Evolutionary conservation across 2,329 filamentous ascomycete species (phyloP).

Genomic region (Pezicula carpinea): DNA sequence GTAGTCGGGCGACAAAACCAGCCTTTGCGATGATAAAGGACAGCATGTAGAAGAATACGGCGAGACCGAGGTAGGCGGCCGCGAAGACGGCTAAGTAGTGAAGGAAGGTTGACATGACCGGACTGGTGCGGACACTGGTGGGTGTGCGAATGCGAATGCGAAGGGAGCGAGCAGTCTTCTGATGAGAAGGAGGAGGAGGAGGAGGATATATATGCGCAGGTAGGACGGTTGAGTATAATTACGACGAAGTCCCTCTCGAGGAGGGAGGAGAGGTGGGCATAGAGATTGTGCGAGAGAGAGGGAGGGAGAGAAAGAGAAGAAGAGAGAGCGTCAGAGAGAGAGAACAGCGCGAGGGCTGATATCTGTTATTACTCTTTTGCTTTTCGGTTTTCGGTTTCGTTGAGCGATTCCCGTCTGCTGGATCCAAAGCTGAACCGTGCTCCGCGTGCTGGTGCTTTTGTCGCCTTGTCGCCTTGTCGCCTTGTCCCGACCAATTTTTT

Average conservation of each 20-base stretch:
- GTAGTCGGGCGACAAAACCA: constrained; percentile 64
- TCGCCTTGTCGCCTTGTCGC: no score
- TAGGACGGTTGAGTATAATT: constrained; percentile 2
- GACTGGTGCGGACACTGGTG: no score
- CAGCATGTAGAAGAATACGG: constrained; percentile 55
- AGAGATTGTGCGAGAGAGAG: constrained; percentile 4
- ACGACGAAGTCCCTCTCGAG: constrained; percentile 22
- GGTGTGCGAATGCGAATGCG: no score
- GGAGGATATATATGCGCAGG: neutral
- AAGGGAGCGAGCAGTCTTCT: no score
- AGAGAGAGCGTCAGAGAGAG: neutral
- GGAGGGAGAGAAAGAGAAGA: neutral
- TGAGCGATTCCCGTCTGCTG: no score
- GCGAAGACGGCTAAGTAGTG: constrained; percentile 39
- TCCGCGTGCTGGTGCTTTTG: no score
- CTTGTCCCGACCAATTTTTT: no score
- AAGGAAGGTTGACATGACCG: constrained; percentile 26
- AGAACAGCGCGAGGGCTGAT: no score
- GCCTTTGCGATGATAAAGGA: constrained; percentile 53
- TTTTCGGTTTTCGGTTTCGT: no score
- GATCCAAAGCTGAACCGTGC: no score
- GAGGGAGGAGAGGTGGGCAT: constrained; percentile 22
- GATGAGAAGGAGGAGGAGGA: neutral
- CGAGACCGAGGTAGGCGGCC: constrained; percentile 46
- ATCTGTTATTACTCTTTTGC: no score